These are phyloP conservation scores for Starmerella davenportii DNA, from an alignment of 805 yeast species.

Conservation along the genomic window DNA sequence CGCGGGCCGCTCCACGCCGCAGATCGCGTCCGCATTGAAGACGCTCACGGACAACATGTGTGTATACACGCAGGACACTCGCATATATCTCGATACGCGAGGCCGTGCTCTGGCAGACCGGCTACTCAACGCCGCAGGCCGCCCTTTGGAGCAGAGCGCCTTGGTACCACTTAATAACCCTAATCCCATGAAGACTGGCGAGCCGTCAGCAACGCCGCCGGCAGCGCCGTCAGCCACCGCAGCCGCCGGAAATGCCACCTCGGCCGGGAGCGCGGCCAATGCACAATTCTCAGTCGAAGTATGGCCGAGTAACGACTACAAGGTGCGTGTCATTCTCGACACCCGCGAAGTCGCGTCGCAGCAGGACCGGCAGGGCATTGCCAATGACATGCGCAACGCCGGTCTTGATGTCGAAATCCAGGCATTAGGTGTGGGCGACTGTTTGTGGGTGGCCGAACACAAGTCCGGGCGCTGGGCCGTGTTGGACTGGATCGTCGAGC, in stretches of 20 bases:
- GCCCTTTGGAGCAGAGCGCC: too few relatives aligned
- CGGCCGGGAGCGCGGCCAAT: too few relatives aligned
- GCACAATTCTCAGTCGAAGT: too few relatives aligned
- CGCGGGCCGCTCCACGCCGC: slow-evolving; percentile 11
- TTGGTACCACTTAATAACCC: too few relatives aligned
- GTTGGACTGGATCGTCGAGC: slow-evolving; percentile 67
- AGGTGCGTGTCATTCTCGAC: slow-evolving; percentile 49
- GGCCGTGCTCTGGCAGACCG: slow-evolving; percentile 47
- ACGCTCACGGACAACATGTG: slow-evolving; percentile 43
- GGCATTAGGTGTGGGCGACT: slow-evolving; percentile 69
- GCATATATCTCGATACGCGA: slow-evolving; percentile 45
- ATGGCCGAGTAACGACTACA: slow-evolving; percentile 50
- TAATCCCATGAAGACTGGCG: too few relatives aligned
- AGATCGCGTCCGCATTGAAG: slow-evolving; percentile 26
- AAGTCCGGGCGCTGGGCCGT: slow-evolving; percentile 46
- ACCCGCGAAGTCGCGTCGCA: slow-evolving; percentile 63
- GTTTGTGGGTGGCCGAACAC: slow-evolving; percentile 70
- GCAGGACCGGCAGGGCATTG: slow-evolving; percentile 53
- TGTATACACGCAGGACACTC: slow-evolving; percentile 27
- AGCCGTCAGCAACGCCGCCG: too few relatives aligned
- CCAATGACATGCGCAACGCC: slow-evolving; percentile 30
- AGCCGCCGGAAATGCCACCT: too few relatives aligned
- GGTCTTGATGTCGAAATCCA: slow-evolving; percentile 37
- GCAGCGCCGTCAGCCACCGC: too few relatives aligned
- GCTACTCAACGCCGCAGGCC: slow-evolving; percentile 24